Evolutionary conservation across 2,329 filamentous ascomycete species (phyloP), one percentile per base, ranked within the genome.

Genomic region (Colletotrichum zoysiae): DNA sequence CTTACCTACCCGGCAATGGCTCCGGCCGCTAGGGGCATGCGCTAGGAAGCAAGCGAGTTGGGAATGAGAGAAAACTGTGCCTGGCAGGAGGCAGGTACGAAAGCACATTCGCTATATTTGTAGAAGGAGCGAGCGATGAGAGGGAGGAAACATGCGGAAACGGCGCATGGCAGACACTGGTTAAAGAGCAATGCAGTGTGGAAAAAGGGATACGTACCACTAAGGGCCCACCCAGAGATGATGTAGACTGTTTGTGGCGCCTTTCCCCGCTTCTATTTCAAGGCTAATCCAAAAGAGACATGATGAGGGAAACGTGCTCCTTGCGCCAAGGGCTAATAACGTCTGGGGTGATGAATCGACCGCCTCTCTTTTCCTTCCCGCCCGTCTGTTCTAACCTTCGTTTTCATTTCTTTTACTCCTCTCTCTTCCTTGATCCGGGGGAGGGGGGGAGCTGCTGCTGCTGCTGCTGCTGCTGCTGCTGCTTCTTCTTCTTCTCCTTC

Each of bases 41-140:
- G 58, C 53, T 71, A 68, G 69, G 53, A 71, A 68, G 57, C 65
- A 71, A 62, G 26, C 38, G 40, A 61, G 46, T 16, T 40, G 58
- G 30, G 33, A 48, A 55, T 16, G 16, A 23, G 30, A n/a, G 50
- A 26, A 42, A 33, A 59, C 33, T 35, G 44, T 14, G 42, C 56
- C 51, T 20, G 30, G 42, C 3, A 20, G 44, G 30, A 30, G 30
- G 30, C 30, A 30, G 30, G 30, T 30, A 30, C 30, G 30, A 30
- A 30, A 30, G 30, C 30, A 30, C 30, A 30, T 3, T 30, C 26
- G 1, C 35, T 38, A 38, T 38, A 38, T 38, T 38, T 38, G n/a
- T 26, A 23, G 26, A 5, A 44, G 23, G 67, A 26, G 46, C 14
- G 48, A 46, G 40, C 30, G 30, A 30, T 30, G 55, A 20, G n/a